Base-by-base conservation (phyloP, 441 rosid genomes). In the Caryocar brasiliense region DNA sequence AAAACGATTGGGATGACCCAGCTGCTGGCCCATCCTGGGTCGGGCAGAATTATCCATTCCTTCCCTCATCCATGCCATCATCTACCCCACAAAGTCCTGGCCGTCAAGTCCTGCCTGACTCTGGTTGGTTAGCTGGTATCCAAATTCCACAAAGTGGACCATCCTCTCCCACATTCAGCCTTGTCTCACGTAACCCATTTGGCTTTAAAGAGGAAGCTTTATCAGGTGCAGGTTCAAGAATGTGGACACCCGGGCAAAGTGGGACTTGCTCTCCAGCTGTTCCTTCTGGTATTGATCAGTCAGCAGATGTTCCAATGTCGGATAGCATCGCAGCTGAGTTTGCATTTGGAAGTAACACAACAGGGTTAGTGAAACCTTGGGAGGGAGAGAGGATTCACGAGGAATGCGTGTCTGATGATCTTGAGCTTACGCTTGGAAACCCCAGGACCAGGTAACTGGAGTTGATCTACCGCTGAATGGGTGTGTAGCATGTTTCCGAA, bases 311-410 rank as follows among this genome's bases (percentile, higher is more conserved):
- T 20, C 89, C 86, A 23, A 89, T 89, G 97, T 45, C 77, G 11
- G 97, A 88, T 44, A 70, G 72, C 15, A 73, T 81, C 56, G 82
- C 90, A 12, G 75, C 82, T 12, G 97, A 88, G 74, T 88, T 88
- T 73, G 97, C 97, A 12, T 88, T 88, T 54, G 82, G 93, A 10
- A 63, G 89, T 43, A 76, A 74, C 22, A 32, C 67, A 10, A 49
- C 72, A 3, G 91, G 93, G 22, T 50, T 89, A 29, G 95, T 89
- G 57, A 85, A 85, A 69, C 86, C 97, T 8, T 89, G 97, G 97
- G 95, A 89, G 73, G 97, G 97, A 29, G 97, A 89, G 72, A 83
- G 89, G 74, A 88, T 88, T 52, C 97, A 88, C 13, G 97, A 84
- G 55, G 97, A 85, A 64, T 86, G 78, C 54, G 83, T 72, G 40